Percentiles rank a stretch among this genome's conserved stretches.
phyloP scores from a whole-genome alignment of 2,329 filamentous ascomycete species.

The Knoxdaviesia proteae region DNA sequence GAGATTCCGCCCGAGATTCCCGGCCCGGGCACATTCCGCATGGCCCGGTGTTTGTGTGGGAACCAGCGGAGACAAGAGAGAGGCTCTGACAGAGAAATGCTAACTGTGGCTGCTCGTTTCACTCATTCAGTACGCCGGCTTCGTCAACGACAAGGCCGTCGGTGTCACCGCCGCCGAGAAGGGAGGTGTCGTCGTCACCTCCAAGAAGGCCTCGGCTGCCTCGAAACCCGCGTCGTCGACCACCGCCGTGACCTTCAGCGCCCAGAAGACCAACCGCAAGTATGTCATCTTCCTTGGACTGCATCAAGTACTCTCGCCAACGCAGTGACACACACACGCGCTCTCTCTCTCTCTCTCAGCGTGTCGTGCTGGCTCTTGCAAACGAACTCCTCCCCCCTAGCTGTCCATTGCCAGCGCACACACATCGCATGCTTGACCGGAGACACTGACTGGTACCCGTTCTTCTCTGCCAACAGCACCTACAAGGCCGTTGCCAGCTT shows the following conservation, averaged over 20 bases:
- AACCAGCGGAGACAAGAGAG: too few relatives aligned
- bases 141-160: slow-evolving; percentile 85
- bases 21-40: too few relatives aligned
- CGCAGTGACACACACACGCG: too few relatives aligned
- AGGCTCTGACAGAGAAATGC: too few relatives aligned
- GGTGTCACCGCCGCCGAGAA: slow-evolving; percentile 58
- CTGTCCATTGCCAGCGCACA: too few relatives aligned
- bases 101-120: slow-evolving; percentile 13
- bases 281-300: slow-evolving; percentile 6
- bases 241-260: slow-evolving; percentile 46
- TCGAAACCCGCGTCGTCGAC: slow-evolving; percentile 53
- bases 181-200: slow-evolving; percentile 59
- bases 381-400: too few relatives aligned
- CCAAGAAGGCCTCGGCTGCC: slow-evolving; percentile 58
- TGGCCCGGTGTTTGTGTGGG: too few relatives aligned
- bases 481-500: slow-evolving; percentile 74
- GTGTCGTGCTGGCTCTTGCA: too few relatives aligned
- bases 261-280: slow-evolving; percentile 58
- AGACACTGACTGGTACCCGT: not conserved
- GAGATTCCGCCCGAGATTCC: not conserved
- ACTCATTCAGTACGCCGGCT: slow-evolving; percentile 56
- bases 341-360: not conserved
- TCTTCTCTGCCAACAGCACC: slow-evolving; percentile 33
- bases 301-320: too few relatives aligned
- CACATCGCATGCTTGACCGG: too few relatives aligned